Evolutionary conservation across 179 eudicot species (phyloP).

Genomic region (Sideroxylon spinosum): DNA sequence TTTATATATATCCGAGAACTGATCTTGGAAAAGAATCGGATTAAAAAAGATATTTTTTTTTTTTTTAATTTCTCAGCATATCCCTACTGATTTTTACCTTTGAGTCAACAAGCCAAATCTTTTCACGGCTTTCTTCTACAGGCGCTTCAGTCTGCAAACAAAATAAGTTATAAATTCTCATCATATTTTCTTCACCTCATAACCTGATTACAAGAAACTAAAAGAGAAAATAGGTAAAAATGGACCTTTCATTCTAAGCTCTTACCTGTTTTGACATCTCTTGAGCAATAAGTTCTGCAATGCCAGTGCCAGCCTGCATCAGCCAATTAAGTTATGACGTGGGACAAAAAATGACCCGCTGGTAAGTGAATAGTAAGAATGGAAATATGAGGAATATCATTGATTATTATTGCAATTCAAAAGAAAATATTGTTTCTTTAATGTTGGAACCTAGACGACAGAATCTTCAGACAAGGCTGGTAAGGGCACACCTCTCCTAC

Average conservation of each 20-base stretch:
- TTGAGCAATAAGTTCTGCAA: slow-evolving; percentile 63
- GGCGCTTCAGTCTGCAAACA: slow-evolving; percentile 62
- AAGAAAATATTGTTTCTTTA: neutral
- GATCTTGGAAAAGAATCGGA: too few relatives aligned
- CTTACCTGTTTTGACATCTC: slow-evolving; percentile 66
- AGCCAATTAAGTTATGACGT: neutral
- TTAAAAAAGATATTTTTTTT: too few relatives aligned
- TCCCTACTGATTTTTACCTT: too few relatives aligned
- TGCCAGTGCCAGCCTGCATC: slow-evolving; percentile 68
- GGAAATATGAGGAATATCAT: neutral
- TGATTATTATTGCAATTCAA: neutral
- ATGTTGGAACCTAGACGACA: neutral
- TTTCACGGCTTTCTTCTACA: slow-evolving; percentile 79
- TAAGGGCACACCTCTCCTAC: slow-evolving; percentile 59
- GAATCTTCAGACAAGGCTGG: neutral
- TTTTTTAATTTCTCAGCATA: too few relatives aligned
- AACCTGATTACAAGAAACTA: neutral
- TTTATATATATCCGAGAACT: too few relatives aligned
- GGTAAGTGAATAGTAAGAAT: neutral
- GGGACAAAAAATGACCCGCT: neutral
- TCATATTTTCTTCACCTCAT: neutral
- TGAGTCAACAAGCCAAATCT: slow-evolving; percentile 86
- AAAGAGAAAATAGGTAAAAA: neutral
- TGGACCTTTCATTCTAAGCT: neutral
- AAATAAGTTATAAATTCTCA: neutral